A percentile compares a stretch with the other conserved stretches of the same genome.
Conservation (phyloP, 2,329 filamentous ascomycete genomes). For the Emericellopsis atlantica region DNA sequence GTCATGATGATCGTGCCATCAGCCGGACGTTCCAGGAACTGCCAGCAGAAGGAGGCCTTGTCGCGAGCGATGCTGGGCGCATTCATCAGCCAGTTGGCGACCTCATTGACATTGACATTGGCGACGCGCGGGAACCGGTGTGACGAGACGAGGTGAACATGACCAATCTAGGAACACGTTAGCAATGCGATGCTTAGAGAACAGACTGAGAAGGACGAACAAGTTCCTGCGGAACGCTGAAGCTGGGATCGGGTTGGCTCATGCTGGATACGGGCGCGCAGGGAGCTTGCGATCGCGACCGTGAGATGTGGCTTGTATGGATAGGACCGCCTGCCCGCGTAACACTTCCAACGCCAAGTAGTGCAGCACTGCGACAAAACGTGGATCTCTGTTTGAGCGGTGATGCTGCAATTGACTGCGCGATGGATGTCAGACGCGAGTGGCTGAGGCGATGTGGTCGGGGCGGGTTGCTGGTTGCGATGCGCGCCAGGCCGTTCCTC, state of each 20-base stretch:
- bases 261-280: neutral
- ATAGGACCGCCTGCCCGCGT: no score
- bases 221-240: constrained; percentile 27
- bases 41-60: constrained; percentile 82
- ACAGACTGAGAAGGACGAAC: constrained; percentile 13
- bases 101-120: constrained; percentile 60
- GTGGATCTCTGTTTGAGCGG: no score
- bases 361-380: no score
- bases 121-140: constrained; percentile 67
- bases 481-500: neutral
- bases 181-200: neutral
- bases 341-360: no score
- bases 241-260: constrained; percentile 26
- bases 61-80: constrained; percentile 80
- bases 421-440: neutral
- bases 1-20: constrained; percentile 76
- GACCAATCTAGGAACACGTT: constrained; percentile 49
- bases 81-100: constrained; percentile 70
- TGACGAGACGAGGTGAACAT: constrained; percentile 81
- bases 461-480: neutral
- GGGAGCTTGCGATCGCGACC: neutral
- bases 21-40: constrained; percentile 69
- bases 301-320: neutral
- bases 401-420: neutral
- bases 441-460: neutral